A percentile compares a stretch with the other conserved stretches of the same genome.
phyloP scores from a whole-genome alignment of 805 yeast species.

The Wickerhamomyces canadensis region DNA sequence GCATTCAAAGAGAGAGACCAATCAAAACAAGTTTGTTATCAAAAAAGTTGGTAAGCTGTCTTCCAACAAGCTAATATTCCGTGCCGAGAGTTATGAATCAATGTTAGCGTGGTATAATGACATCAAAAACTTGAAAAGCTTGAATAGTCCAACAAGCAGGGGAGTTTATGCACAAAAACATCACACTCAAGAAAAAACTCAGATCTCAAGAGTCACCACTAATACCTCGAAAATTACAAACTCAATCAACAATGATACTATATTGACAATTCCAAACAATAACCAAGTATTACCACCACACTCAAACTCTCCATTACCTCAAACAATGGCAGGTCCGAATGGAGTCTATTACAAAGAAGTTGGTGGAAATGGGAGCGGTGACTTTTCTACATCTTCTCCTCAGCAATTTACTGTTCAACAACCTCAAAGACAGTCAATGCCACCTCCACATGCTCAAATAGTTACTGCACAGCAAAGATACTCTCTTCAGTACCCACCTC shows the following conservation, averaged over 20 bases:
- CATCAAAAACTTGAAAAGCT: conserved; percentile 58
- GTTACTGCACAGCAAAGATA: conserved; percentile 8
- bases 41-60: conserved; percentile 71
- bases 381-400: conserved; percentile 10
- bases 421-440: conserved; percentile 14
- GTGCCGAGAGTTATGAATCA: conserved; percentile 73
- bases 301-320: conserved; percentile 17
- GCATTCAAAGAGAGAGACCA: conserved; percentile 69
- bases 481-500: conserved; percentile 9
- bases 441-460: conserved; percentile 5
- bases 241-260: conserved; percentile 20
- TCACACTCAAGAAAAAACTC: conserved; percentile 9
- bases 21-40: conserved; percentile 69
- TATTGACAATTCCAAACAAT: conserved; percentile 19
- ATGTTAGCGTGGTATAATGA: conserved; percentile 87
- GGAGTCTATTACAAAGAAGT: conserved; percentile 19
- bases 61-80: conserved; percentile 92
- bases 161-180: conserved; percentile 20
- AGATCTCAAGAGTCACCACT: conserved; percentile 25
- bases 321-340: conserved; percentile 13
- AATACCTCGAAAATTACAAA: conserved; percentile 20
- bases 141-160: conserved; percentile 37
- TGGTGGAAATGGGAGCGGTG: background rate
- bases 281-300: conserved; percentile 18
- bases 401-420: conserved; percentile 6